These are phyloP conservation scores for Starmera dryadoides DNA, from an alignment of 805 yeast genomes.

Conservation along the genomic window DNA sequence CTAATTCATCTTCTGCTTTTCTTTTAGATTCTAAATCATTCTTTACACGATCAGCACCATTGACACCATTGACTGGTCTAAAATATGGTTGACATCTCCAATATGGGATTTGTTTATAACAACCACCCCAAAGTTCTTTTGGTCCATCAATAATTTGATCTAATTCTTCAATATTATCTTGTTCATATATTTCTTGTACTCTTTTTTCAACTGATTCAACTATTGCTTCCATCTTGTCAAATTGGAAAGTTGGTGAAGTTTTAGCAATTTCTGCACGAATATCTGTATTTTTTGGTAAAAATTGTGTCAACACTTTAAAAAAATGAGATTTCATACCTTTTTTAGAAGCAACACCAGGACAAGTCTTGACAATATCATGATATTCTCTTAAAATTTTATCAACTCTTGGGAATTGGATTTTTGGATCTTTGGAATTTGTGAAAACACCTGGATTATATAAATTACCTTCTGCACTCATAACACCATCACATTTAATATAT, in stretches of 20 bases:
- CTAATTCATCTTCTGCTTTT: slow-evolving; percentile 16
- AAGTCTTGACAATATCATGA: slow-evolving; percentile 59
- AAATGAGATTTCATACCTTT: slow-evolving; percentile 88
- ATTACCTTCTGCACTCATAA: slow-evolving; percentile 97
- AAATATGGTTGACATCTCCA: slow-evolving; percentile 98
- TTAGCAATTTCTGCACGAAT: slow-evolving; percentile 67
- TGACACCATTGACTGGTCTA: slow-evolving; percentile 78
- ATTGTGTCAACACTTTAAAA: slow-evolving; percentile 79
- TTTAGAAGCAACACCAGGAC: slow-evolving; percentile 54
- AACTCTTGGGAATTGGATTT: slow-evolving; percentile 75
- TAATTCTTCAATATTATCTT: slow-evolving; percentile 42
- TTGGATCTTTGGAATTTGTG: slow-evolving; percentile 44
- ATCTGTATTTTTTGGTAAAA: slow-evolving; percentile 69
- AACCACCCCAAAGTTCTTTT: slow-evolving; percentile 67
- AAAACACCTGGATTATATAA: slow-evolving; percentile 91
- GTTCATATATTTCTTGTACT: slow-evolving; percentile 49
- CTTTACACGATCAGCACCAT: slow-evolving; percentile 35
- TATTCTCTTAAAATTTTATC: slow-evolving; percentile 81
- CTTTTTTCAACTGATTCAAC: slow-evolving; percentile 61
- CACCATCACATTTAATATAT: slow-evolving; percentile 72
- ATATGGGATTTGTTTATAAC: slow-evolving; percentile 75
- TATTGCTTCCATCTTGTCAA: slow-evolving; percentile 44
- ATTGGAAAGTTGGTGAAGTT: slow-evolving; percentile 33
- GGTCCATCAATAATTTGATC: slow-evolving; percentile 55
- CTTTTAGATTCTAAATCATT: slow-evolving; percentile 19